Conservation (phyloP, 2,329 filamentous ascomycete species). For the Penicillium sumatraense region DNA sequence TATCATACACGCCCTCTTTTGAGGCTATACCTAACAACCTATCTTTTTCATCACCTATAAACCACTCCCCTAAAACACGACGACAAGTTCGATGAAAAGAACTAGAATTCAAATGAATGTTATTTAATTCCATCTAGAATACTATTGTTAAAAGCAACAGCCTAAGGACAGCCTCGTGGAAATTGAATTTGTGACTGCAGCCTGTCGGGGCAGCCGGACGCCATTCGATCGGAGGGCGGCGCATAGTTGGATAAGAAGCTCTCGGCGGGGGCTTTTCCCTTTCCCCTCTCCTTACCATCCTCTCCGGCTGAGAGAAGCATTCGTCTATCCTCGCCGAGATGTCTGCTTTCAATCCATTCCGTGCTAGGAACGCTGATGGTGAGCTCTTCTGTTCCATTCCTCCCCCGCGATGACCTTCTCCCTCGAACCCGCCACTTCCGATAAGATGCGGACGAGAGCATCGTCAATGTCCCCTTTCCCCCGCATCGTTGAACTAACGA, state of each 20-base stretch:
- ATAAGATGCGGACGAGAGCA: constrained; percentile 14
- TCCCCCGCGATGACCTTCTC: background rate
- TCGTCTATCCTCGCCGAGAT: constrained; percentile 39
- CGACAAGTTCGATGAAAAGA: background rate
- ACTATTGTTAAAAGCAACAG: background rate
- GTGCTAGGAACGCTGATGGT: constrained; percentile 46
- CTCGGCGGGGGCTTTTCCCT: constrained; percentile 22
- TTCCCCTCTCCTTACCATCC: constrained; percentile 23
- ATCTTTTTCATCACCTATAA: background rate
- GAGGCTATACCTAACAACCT: constrained; percentile 1
- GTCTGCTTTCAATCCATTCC: constrained; percentile 57
- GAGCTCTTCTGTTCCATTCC: constrained; percentile 20
- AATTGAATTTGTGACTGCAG: constrained; percentile 11
- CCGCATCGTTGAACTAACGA: constrained; percentile 12
- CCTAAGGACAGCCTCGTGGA: background rate
- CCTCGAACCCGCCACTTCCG: constrained; percentile 25
- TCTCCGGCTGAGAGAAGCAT: constrained; percentile 4
- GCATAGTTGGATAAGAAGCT: constrained; percentile 26
- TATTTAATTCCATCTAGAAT: no score
- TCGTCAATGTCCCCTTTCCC: background rate
- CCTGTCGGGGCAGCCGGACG: constrained; percentile 27
- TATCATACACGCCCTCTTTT: constrained; percentile 1
- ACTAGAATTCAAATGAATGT: background rate
- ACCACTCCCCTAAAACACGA: background rate
- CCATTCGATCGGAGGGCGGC: constrained; percentile 27